phyloP scores from a whole-genome alignment of 192 early-diverging fungal species.

The Diversispora eburnea region DNA sequence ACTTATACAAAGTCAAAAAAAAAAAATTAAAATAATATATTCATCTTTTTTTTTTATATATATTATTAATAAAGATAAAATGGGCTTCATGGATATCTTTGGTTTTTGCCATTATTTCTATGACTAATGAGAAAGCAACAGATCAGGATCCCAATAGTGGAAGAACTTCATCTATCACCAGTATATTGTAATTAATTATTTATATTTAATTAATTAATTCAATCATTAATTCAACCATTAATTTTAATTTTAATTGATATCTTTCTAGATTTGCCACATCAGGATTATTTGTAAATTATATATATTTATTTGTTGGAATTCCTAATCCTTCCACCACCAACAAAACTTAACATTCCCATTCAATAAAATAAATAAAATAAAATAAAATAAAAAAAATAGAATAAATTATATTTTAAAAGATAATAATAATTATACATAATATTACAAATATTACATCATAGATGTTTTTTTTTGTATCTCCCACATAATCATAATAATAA shows the following conservation, averaged over 20 bases:
- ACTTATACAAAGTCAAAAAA: background rate
- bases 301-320: conserved; percentile 12
- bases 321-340: background rate
- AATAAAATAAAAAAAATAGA: no score
- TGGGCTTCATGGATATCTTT: conserved; percentile 9
- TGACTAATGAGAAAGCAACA: conserved; percentile 11
- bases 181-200: conserved; percentile 1
- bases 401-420: no score
- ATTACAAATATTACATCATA: no score
- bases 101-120: background rate
- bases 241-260: background rate
- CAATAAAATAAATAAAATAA: no score
- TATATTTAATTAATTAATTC: background rate
- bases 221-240: background rate
- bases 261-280: conserved; percentile 2
- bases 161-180: background rate
- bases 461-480: no score
- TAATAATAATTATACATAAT: no score
- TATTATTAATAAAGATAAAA: conserved; percentile 4
- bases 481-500: no score
- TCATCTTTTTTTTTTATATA: no score
- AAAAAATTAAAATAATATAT: background rate
- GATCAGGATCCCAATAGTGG: conserved; percentile 14
- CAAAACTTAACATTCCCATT: no score
- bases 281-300: conserved; percentile 1